phyloP scores from a whole-genome alignment of 495 filamentous ascomycete genomes.

The Xanthoparmelia taractica region DNA sequence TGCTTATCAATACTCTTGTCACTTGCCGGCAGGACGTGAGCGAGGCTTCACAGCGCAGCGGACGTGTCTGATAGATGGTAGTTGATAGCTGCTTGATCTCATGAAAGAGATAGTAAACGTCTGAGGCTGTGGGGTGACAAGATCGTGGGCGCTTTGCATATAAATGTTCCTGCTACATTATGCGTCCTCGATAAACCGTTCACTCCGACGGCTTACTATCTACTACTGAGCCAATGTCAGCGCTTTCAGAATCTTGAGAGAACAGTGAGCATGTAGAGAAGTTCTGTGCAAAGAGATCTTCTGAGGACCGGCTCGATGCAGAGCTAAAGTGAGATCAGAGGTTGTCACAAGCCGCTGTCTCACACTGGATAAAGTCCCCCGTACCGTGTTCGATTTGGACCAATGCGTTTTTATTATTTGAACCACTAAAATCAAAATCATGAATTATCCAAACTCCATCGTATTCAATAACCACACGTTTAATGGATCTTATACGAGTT shows the following conservation, averaged over 20 bases:
- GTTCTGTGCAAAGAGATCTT: not conserved
- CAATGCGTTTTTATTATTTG: too few species aligned
- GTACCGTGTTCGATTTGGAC: too few species aligned
- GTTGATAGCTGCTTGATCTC: not conserved
- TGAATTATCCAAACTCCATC: too few species aligned
- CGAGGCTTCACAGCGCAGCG: not conserved
- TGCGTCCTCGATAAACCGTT: constrained; percentile 1
- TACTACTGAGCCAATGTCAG: not conserved
- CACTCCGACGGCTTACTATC: not conserved
- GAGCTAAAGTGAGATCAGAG: not conserved
- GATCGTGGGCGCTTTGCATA: not conserved
- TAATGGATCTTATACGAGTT: too few species aligned
- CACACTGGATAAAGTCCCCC: too few species aligned
- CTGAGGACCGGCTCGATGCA: not conserved
- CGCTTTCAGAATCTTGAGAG: not conserved
- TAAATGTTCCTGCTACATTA: constrained; percentile 1
- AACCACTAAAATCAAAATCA: too few species aligned
- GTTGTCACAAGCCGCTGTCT: constrained; percentile 1
- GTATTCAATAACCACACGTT: too few species aligned
- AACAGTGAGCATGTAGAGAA: not conserved
- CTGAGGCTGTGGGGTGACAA: not conserved
- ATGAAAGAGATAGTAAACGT: not conserved
- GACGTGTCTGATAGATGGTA: not conserved
- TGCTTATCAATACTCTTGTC: not conserved
- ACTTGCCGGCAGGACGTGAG: not conserved